These are phyloP conservation scores for Coemansia javaensis DNA, from an alignment of 192 early-diverging fungal species.

Conservation along the genomic window DNA sequence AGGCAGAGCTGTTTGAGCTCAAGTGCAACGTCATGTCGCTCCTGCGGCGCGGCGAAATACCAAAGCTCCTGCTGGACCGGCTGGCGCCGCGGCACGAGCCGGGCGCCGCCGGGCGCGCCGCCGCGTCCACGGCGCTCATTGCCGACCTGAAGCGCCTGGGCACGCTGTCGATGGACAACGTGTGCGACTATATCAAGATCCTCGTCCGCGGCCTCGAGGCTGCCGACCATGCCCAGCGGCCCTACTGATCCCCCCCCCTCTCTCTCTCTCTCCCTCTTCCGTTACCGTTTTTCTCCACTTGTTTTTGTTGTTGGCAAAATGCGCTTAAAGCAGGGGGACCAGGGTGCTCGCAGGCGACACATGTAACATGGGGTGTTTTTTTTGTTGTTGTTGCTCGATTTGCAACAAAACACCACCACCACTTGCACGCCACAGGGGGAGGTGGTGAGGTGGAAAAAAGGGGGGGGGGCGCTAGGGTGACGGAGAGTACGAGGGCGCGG, in stretches of 20 bases:
- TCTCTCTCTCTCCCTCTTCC: not conserved
- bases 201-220: conserved; percentile 25
- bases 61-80: conserved; percentile 23
- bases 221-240: not conserved
- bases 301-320: not conserved
- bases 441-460: too few relatives aligned
- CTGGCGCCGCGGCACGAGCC: conserved; percentile 1
- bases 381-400: too few relatives aligned
- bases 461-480: too few relatives aligned
- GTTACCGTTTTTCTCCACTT: not conserved
- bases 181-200: conserved; percentile 25
- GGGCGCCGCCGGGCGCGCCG: not conserved
- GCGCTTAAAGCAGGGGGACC: too few relatives aligned
- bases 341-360: too few relatives aligned
- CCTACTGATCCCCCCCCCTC: not conserved
- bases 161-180: conserved; percentile 26
- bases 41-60: conserved; percentile 31
- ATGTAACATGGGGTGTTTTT: too few relatives aligned
- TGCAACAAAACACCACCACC: not conserved
- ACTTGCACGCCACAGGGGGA: too few relatives aligned
- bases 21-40: conserved; percentile 32
- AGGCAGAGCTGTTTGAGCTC: conserved; percentile 24
- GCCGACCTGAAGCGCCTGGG: conserved; percentile 28
- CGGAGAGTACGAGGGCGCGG: conserved; percentile 24
- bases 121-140: conserved; percentile 13